Base-by-base conservation (phyloP, 2,329 filamentous ascomycete genomes). In the Colletotrichum abscissum region DNA sequence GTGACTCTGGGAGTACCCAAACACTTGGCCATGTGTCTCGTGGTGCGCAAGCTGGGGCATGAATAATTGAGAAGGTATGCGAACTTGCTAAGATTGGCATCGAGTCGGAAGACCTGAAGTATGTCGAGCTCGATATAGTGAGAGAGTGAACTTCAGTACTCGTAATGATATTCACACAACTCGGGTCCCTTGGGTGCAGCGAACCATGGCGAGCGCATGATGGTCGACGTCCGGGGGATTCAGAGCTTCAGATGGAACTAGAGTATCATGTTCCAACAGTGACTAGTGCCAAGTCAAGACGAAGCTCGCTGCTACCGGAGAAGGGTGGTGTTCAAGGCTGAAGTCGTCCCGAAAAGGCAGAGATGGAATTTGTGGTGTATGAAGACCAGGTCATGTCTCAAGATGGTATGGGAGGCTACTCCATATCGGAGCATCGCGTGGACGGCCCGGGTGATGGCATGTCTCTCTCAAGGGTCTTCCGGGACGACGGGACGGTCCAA, bases 331-430 rank as follows among this genome's bases (percentile, higher is more conserved):
- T 28, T 28, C 26, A 19, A n/a, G 28, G 28, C 42, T 11, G 35
- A n/a, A 63, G 22, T 11, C 19, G 33, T 22, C 26, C 28, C 57
- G n/a, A 28, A 68, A 49, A 35, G 9, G 52, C 19, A 68, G 12
- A 68, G 5, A 72, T 49, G 57, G 14, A 5, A 28, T 33, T 38
- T 11, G 62, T 58, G 49, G 24, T 62, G 33, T 24, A 60, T 49
- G 22, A 28, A 38, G 35, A 30, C 38, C 52, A 42, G 66, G 66
- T 35, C 55, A 30, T 72, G 70, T 69, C 70, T 72, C 65, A 63
- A 56, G 59, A 69, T 63, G 59, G 59, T 63, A 38, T 72, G 66
- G 65, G 66, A 72, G 60, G 66, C 60, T 30, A 56, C 52, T 55
- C 46, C 14, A 33, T 57, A 59, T 26, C 33, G 38, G 69, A 63